Conservation (phyloP, 2,329 filamentous ascomycete species). For the Aspergillus bombycis region DNA sequence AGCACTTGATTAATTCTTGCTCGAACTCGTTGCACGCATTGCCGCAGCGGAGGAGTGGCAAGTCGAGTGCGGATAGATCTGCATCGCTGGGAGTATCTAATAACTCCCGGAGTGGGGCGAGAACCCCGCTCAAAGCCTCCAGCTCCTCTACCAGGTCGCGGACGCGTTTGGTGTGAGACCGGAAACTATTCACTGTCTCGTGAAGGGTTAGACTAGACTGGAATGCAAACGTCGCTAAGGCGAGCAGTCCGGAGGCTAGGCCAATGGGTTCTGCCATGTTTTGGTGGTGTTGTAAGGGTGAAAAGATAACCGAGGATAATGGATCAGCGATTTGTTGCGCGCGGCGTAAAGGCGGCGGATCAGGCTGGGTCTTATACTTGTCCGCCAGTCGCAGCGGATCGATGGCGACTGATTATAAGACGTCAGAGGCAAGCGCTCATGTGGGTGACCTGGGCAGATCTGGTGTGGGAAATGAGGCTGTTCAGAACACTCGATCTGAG, state of each 20-base stretch:
- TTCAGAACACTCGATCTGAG: no score
- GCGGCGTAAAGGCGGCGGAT: no score
- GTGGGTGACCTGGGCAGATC: no score
- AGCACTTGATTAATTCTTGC: neutral
- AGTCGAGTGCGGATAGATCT: neutral
- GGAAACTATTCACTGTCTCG: neutral
- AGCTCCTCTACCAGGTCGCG: neutral
- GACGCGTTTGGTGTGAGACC: neutral
- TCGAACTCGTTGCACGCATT: neutral
- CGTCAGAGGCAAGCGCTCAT: no score
- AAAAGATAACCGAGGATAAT: no score
- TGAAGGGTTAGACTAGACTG: neutral
- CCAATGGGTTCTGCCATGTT: neutral
- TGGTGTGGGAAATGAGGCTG: no score
- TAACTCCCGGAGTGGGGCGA: neutral
- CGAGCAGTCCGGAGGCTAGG: neutral
- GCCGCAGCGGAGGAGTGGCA: neutral
- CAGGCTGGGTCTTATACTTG: no score
- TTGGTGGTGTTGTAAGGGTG: no score
- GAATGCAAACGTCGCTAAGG: neutral
- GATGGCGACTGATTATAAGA: no score
- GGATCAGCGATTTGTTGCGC: no score
- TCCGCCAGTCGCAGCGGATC: no score
- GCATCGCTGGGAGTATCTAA: neutral
- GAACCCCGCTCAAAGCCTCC: neutral